Evolutionary conservation across 805 yeast species (phyloP).

Genomic region (Monosporozyma aerobia): DNA sequence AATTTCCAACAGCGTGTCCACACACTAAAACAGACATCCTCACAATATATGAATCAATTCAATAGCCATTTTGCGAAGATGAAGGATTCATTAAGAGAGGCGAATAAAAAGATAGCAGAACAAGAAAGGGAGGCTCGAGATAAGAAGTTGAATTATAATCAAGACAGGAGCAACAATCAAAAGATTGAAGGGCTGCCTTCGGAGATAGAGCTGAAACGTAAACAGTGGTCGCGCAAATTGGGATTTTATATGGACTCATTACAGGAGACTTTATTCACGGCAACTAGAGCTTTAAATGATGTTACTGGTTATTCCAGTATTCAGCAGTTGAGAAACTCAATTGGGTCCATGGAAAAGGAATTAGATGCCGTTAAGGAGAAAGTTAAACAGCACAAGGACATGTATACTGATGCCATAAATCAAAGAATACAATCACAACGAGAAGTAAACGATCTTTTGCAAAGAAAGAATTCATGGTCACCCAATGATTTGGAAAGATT

Average conservation of each 20-base stretch:
- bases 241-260: constrained; percentile 45
- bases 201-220: constrained; percentile 34
- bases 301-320: constrained; percentile 85
- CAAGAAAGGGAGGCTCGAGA: constrained; percentile 32
- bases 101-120: constrained; percentile 30
- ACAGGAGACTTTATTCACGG: constrained; percentile 48
- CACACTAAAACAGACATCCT: constrained; percentile 6
- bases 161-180: constrained; percentile 27
- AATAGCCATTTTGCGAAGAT: constrained; percentile 21
- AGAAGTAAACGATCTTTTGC: constrained; percentile 78
- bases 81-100: constrained; percentile 29
- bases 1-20: neutral
- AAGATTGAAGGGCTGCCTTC: constrained; percentile 37
- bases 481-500: constrained; percentile 73
- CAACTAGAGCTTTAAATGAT: constrained; percentile 69
- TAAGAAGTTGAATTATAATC: constrained; percentile 27
- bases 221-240: constrained; percentile 35
- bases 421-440: constrained; percentile 63
- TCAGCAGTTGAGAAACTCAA: constrained; percentile 56
- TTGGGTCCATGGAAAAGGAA: constrained; percentile 45
- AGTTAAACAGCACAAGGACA: constrained; percentile 41
- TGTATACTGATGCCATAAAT: constrained; percentile 53
- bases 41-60: constrained; percentile 8
- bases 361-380: constrained; percentile 39
- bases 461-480: constrained; percentile 77